Conservation (phyloP, 2,329 filamentous ascomycete genomes). For the Trichoderma afroharzianum region DNA sequence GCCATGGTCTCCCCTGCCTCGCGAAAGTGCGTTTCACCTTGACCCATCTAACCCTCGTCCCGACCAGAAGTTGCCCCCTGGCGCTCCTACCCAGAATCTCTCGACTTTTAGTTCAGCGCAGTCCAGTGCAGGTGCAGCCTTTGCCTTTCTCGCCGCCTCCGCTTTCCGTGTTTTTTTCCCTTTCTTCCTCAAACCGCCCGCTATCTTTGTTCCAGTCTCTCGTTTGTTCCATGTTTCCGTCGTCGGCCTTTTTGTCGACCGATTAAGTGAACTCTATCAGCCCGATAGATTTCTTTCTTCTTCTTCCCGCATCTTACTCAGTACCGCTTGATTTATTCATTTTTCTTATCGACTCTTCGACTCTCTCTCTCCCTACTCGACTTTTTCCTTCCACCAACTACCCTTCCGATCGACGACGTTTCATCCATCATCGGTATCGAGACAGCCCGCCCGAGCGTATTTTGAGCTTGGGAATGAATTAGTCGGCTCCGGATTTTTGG, state of each 20-base stretch:
- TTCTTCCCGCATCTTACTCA: not conserved
- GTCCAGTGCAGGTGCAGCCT: not conserved
- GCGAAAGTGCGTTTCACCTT: conserved; percentile 16
- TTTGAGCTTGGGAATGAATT: conserved; percentile 5
- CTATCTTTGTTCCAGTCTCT: conserved; percentile 14
- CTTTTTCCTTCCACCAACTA: not conserved
- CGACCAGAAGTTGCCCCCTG: conserved; percentile 13
- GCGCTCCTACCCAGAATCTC: conserved; percentile 1
- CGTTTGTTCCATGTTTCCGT: conserved; percentile 13
- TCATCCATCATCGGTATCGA: not conserved
- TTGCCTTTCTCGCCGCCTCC: not conserved
- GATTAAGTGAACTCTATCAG: conserved; percentile 8
- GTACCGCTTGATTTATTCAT: not conserved
- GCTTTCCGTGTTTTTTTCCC: not conserved
- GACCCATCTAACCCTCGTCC: conserved; percentile 17
- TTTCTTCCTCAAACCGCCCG: not conserved
- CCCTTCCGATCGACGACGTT: conserved; percentile 5
- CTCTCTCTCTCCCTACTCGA: not conserved
- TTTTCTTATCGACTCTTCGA: not conserved
- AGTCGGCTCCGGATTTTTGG: not conserved
- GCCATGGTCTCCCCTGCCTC: conserved; percentile 15
- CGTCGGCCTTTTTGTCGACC: not conserved
- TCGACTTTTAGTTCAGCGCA: conserved; percentile 1
- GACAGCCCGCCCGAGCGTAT: not conserved
- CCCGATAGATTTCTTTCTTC: conserved; percentile 1